phyloP scores from a whole-genome alignment of 345 rosid species.

The Eucalyptus polybractea region DNA sequence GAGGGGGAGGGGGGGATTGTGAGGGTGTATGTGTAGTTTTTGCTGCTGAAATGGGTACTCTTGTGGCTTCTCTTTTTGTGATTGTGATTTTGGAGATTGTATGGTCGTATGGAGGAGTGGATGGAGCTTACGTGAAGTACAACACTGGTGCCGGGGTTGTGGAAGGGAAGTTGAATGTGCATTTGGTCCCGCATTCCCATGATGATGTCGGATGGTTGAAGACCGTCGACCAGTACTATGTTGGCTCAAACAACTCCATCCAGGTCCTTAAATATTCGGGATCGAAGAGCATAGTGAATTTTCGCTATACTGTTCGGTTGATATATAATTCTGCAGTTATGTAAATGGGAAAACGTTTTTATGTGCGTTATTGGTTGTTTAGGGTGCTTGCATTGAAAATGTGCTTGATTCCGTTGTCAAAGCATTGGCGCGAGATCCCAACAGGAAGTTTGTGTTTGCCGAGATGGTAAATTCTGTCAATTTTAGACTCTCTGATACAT shows the following conservation, averaged over 20 bases:
- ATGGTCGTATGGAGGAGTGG: constrained; percentile 2
- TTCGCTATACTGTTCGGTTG: neutral
- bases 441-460: constrained; percentile 63
- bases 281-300: neutral
- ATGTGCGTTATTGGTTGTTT: neutral
- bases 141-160: constrained; percentile 39
- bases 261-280: constrained; percentile 22
- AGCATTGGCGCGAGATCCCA: constrained; percentile 52
- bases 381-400: constrained; percentile 80
- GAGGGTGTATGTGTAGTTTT: neutral
- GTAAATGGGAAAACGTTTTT: neutral
- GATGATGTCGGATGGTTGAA: constrained; percentile 88
- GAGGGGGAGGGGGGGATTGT: neutral
- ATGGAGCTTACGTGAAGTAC: constrained; percentile 39
- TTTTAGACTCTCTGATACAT: neutral
- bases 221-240: constrained; percentile 73
- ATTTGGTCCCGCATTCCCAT: constrained; percentile 78
- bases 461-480: constrained; percentile 51
- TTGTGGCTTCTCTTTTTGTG: neutral
- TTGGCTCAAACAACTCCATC: constrained; percentile 60
- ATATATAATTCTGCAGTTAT: neutral
- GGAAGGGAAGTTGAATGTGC: constrained; percentile 61
- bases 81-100: neutral
- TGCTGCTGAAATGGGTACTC: neutral
- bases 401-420: constrained; percentile 61